These are phyloP conservation scores for Russula compacta DNA, from an alignment of 768 basidiomycete genomes.

Conservation along the genomic window DNA sequence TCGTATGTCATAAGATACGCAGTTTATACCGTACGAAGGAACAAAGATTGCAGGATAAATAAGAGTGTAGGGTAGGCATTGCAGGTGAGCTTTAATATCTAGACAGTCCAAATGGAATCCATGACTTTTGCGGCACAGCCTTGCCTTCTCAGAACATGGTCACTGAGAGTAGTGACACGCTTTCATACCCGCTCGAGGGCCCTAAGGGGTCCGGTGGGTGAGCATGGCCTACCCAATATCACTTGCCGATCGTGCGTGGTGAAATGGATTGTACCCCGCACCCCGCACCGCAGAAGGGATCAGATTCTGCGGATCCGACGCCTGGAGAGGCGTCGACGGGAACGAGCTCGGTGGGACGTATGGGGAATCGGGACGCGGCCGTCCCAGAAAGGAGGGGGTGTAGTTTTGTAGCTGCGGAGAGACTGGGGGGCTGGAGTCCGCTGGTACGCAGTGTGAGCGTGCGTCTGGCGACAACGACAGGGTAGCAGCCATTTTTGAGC, in stretches of 20 bases:
- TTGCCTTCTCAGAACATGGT: neutral
- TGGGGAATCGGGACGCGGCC: neutral
- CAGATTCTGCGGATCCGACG: constrained; percentile 13
- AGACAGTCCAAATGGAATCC: neutral
- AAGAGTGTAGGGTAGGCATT: neutral
- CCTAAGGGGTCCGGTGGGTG: neutral
- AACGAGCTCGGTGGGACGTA: neutral
- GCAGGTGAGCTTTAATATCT: neutral
- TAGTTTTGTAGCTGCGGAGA: constrained; percentile 1
- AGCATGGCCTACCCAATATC: neutral
- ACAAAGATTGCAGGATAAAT: neutral
- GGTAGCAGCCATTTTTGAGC: neutral
- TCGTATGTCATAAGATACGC: neutral
- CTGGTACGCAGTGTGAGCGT: neutral
- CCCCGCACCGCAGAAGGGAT: constrained; percentile 15
- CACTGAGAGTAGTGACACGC: neutral
- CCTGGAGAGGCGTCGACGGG: neutral
- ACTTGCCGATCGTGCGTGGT: constrained; percentile 3
- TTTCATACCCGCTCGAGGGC: neutral
- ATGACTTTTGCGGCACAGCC: neutral
- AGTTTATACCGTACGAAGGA: neutral
- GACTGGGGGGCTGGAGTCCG: neutral
- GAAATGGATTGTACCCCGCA: constrained; percentile 18
- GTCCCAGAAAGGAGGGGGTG: constrained; percentile 1
- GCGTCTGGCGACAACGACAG: neutral